A percentile compares a stretch with the other conserved stretches of the same genome.
These are phyloP conservation scores for Wallacemonas sp. DNA, from an alignment of 208 protist genomes.

Conservation along the genomic window DNA sequence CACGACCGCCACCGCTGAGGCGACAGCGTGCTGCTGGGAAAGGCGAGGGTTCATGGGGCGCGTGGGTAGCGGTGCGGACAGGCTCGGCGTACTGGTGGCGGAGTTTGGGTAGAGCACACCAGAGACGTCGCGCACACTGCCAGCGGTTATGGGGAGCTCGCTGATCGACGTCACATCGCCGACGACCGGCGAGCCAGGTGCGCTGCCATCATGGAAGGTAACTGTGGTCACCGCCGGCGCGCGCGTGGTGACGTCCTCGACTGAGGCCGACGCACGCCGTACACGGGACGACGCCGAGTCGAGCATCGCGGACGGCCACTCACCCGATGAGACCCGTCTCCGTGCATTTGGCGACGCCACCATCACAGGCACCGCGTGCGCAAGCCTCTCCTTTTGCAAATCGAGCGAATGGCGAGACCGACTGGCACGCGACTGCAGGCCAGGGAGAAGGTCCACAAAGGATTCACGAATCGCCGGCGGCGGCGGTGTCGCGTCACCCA, in stretches of 20 bases:
- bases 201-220: too few relatives aligned
- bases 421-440: background rate
- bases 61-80: too few relatives aligned
- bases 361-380: background rate
- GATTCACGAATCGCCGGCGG: background rate
- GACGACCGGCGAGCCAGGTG: too few relatives aligned
- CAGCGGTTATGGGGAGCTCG: too few relatives aligned
- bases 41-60: slow-evolving; percentile 4
- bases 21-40: background rate
- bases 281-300: too few relatives aligned
- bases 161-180: too few relatives aligned
- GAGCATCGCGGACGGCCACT: too few relatives aligned
- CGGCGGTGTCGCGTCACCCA: background rate
- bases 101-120: slow-evolving; percentile 4
- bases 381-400: background rate
- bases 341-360: too few relatives aligned
- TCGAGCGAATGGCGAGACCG: background rate
- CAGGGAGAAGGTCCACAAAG: slow-evolving; percentile 1
- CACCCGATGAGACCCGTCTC: too few relatives aligned
- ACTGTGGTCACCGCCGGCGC: too few relatives aligned
- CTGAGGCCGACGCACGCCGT: too few relatives aligned
- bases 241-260: background rate
- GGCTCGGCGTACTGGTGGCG: background rate
- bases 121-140: background rate
- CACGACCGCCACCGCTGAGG: too few relatives aligned